These are phyloP conservation scores for Blakeslea trispora DNA, from an alignment of 371 early-diverging fungal species.

Conservation along the genomic window DNA sequence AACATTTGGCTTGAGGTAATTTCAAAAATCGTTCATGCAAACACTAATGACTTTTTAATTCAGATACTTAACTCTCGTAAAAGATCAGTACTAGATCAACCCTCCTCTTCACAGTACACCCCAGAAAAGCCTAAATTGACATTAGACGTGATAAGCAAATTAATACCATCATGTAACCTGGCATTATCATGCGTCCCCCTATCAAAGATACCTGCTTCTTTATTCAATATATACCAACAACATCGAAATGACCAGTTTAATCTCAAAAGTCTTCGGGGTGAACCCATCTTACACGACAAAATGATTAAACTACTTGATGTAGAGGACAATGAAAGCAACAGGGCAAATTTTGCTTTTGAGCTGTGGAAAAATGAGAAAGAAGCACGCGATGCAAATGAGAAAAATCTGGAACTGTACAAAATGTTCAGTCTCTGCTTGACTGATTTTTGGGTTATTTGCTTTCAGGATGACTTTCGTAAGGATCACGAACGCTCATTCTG, in stretches of 20 bases:
- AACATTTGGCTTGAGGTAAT: slow-evolving; percentile 8
- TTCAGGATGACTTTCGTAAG: slow-evolving; percentile 1
- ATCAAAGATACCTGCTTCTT: slow-evolving; percentile 2
- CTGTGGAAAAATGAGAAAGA: neutral
- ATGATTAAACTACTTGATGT: too few species aligned
- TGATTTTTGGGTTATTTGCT: slow-evolving; percentile 7
- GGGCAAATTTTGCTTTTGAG: neutral
- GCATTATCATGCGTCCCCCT: slow-evolving; percentile 7
- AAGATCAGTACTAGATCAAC: slow-evolving; percentile 6
- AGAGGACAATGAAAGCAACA: too few species aligned
- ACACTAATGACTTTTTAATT: slow-evolving; percentile 9
- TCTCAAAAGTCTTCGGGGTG: neutral
- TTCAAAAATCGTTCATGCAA: slow-evolving; percentile 7
- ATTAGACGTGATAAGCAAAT: slow-evolving; percentile 8
- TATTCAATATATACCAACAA: neutral
- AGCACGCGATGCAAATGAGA: neutral
- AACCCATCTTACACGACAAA: neutral
- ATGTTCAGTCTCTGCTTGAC: slow-evolving; percentile 3
- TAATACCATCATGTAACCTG: slow-evolving; percentile 8
- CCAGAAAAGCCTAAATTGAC: slow-evolving; percentile 10
- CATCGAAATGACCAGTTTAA: too few species aligned
- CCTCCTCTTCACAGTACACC: slow-evolving; percentile 8
- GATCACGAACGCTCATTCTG: slow-evolving; percentile 7
- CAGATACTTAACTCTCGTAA: slow-evolving; percentile 10
- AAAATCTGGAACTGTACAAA: neutral